Evolutionary conservation across 495 filamentous ascomycete genomes (phyloP), one percentile per base, ranked within the genome.

Genomic region (Physcia stellaris): DNA sequence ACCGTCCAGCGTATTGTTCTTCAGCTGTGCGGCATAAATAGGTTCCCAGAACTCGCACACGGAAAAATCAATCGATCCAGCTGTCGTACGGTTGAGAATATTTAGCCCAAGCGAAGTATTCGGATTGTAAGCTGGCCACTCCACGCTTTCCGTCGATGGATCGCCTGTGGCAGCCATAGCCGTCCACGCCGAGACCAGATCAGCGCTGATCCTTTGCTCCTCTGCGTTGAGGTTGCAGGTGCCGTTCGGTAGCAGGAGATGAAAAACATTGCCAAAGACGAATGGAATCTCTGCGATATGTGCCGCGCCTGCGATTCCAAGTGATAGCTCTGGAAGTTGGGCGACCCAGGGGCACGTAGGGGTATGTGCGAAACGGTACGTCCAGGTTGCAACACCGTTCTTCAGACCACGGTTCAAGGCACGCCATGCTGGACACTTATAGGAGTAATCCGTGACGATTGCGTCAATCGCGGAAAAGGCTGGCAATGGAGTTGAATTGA

Each of bases 251-350:
- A 45, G 41, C 17, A 54, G 54, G 28, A 48, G 44, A 24, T 37
- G 33, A 16, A 44, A 31, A 19, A 55, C 44, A 32, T 60, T 56
- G 21, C 58, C 59, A 30, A 63, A 60, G n/a, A 65, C 56, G 40
- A 53, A 61, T 12, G 59, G 61, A 29, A 64, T 50, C 38, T 64
- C 61, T 21, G 55, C 53, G 17, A 55, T 58, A 38, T 64, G 61
- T 16, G 55, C 49, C 18, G 52, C 53, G 6, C 52, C 54, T 9
- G 57, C 40, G 6, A 44, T 16, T 3, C 37, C 35, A 13, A 55
- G 29, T 7, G 23, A 46, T 4, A 24, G 32, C n/a, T 37, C 22
- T n/a, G 44, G 13, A 16, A 58, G 41, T 1, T 23, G 19, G 12
- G 16, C 6, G 16, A 44, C 35, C 53, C 58, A 64, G 1, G 47